phyloP scores from a whole-genome alignment of 1,139 yeast species.

The Zygoascus sp. region DNA sequence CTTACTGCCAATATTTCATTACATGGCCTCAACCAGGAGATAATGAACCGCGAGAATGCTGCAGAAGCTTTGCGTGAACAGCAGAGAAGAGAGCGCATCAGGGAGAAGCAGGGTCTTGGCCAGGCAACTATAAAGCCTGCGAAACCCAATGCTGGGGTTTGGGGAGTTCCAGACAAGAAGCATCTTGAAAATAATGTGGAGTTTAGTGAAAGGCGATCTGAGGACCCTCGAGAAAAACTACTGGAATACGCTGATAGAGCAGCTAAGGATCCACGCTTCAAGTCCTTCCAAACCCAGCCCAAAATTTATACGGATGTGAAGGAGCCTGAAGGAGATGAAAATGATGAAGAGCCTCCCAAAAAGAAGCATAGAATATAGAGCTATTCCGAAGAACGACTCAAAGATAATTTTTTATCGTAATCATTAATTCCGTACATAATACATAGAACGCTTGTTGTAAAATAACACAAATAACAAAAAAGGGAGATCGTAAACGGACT shows the following conservation, averaged over 20 bases:
- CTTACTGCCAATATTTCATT: conserved; percentile 32
- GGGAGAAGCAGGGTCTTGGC: conserved; percentile 10
- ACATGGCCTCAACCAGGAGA: conserved; percentile 27
- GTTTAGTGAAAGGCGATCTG: conserved; percentile 21
- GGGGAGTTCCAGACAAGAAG: conserved; percentile 29
- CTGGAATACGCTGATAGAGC: conserved; percentile 36
- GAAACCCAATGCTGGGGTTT: conserved; percentile 20
- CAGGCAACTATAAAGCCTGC: conserved; percentile 14
- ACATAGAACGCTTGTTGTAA: neutral
- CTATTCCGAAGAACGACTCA: conserved; percentile 6
- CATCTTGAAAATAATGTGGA: conserved; percentile 24
- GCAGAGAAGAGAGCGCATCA: conserved; percentile 14
- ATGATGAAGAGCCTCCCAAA: conserved; percentile 9
- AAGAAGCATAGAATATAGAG: too few species aligned
- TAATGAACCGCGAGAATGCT: conserved; percentile 16
- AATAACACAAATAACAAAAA: conserved; percentile 5
- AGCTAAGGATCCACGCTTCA: conserved; percentile 24
- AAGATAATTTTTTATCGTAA: conserved; percentile 2
- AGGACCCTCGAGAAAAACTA: conserved; percentile 39
- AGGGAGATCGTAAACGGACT: neutral
- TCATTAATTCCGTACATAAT: conserved; percentile 11
- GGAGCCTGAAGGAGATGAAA: too few species aligned
- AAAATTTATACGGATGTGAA: conserved; percentile 12
- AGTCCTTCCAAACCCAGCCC: conserved; percentile 6
- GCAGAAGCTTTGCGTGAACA: conserved; percentile 14